Evolutionary conservation across 1,284 basidiomycete genomes (phyloP), one percentile per base, ranked within the genome.

Genomic region (Austroboletus novae-zelandiae): DNA sequence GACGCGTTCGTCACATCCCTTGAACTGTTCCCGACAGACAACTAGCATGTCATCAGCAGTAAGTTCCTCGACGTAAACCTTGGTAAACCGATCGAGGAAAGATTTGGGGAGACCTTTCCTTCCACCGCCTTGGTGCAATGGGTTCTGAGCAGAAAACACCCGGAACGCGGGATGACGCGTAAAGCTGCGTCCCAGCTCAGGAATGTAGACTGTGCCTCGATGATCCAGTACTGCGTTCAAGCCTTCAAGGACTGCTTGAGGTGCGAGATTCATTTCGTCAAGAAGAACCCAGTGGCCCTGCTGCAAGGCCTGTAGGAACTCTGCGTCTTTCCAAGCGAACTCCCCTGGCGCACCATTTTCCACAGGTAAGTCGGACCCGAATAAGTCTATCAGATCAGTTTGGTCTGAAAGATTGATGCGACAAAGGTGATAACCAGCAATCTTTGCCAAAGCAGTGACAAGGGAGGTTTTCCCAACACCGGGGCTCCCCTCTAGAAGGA

Each of bases 341-440:
- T 97, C 91, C 47, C 96, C 96, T 4, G 93, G 83, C 11, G 79
- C 76, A 29, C 94, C 94, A 29, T 93, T 92, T 70, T 98, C 95
- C 1, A 96, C 87, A 7, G 97, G 97, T 17, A 99, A 77, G 69
- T 99, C 97, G 32, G 94, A 94, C 14, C 97, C 97, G 62, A 99
- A 98, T 5, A 99, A 79, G 64, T 99, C 97, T 48, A 94, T 86
- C 15, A 99, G 79, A 68, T 99, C 97, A 0, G 97, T 99, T 71
- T 99, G 97, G 64, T 99, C 97, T 6, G 98, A 99, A 34, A 99
- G 73, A 71, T 99, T 99, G 79, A 99, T 97, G n/a, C 98, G 87
- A 64, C 87, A 92, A 14, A 99, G 78, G 29, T 79, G 71, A 62
- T 94, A 84, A 13, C 93, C 91, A 18, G 89, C 78, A 9, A 89